Evolutionary conservation across 73 alveolate genomes (phyloP), one percentile per base, ranked within the genome.

Genomic region (Uronychia binucleata): DNA sequence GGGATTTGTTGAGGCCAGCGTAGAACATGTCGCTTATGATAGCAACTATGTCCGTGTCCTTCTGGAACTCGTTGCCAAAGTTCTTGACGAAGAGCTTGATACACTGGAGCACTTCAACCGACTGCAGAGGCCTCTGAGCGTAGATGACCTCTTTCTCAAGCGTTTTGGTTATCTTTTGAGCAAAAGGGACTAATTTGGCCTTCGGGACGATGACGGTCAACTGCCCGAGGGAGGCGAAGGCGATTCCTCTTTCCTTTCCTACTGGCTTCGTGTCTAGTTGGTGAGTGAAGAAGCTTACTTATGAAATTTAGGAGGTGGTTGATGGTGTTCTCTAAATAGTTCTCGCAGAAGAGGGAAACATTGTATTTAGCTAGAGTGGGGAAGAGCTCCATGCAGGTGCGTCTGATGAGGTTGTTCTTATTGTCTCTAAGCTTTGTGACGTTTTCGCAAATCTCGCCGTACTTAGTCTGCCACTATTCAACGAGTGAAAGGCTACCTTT

Each of bases 241-340:
- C 91, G 29, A 74, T 34, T 26, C 91, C 91, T 58, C 91, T 75
- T 28, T 85, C 91, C 75, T 77, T 85, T 46, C 77, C 77, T 27
- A 19, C 19, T 46, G n/a, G n/a, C 19, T 46, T 46, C 5, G 67
- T 46, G 19, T 46, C 67, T 46, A 46, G 19, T 46, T 46, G 67
- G 5, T 46, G 19, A 46, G 67, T 5, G 5, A 5, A 46, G 5
- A 11, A 46, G 19, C n/a, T n/a, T 46, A 46, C 67, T 46, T 5
- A 46, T 46, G 67, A 46, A 46, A 19, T 46, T 46, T 11, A 79
- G 78, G 28, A 79, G 78, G 78, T 57, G 31, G 28, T 34, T 79
- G 0, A 46, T 34, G 31, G 58, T 57, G 26, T 31, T 33, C 0
- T 79, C 86, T 33, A 46, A n/a, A 58, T 79, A 79, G 25, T 19